Evolutionary conservation across 129 eudicot species (phyloP).

Genomic region (Pulicaria dysenterica): DNA sequence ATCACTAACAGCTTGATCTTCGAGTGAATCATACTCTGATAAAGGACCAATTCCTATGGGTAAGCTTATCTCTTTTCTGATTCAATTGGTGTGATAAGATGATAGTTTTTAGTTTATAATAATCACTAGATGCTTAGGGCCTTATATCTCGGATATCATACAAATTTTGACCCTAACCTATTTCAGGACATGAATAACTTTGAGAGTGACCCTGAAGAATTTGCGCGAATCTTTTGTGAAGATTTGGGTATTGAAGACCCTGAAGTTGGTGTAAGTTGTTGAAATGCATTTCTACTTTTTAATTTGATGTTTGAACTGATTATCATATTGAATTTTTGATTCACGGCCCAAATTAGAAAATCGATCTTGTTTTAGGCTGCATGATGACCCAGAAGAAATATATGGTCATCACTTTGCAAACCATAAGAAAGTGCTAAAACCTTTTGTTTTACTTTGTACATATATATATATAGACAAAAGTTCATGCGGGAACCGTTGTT

Average conservation of each 20-base stretch:
- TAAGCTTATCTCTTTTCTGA: constrained; percentile 37
- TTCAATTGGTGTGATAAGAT: constrained; percentile 12
- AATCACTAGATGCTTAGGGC: constrained; percentile 3
- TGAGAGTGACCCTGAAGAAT: constrained; percentile 98
- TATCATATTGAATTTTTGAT: constrained; percentile 8
- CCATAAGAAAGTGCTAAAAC: background rate
- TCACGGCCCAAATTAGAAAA: background rate
- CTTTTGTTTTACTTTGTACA: background rate
- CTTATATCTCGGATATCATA: constrained; percentile 6
- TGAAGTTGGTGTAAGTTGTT: constrained; percentile 86
- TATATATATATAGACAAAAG: no score
- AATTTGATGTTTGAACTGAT: background rate
- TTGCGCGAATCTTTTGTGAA: constrained; percentile 80
- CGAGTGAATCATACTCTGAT: constrained; percentile 91
- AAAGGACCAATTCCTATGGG: constrained; percentile 95
- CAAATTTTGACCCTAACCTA: constrained; percentile 14
- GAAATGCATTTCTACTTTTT: constrained; percentile 1
- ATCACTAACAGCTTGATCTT: constrained; percentile 71
- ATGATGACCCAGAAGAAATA: background rate
- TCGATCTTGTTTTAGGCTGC: background rate
- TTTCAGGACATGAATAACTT: constrained; percentile 90
- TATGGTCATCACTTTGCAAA: background rate
- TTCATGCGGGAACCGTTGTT: no score
- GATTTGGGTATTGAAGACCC: constrained; percentile 94
- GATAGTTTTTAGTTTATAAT: background rate